These are phyloP conservation scores for Mimosa pudica DNA, from an alignment of 306 rosid species.

Conservation along the genomic window DNA sequence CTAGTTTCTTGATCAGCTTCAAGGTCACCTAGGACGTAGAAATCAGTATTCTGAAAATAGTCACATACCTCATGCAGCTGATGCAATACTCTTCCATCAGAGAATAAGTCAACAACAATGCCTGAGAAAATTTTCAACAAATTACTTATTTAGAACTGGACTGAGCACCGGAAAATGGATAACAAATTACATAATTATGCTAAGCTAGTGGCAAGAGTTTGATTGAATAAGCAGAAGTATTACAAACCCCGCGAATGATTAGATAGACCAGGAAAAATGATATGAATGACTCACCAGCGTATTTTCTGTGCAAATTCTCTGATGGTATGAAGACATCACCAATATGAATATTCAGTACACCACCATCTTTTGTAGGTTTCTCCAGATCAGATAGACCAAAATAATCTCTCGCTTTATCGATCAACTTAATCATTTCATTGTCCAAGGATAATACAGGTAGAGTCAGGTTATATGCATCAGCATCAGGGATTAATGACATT, in stretches of 20 bases:
- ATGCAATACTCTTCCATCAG: conserved; percentile 76
- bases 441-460: conserved; percentile 25
- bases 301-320: conserved; percentile 54
- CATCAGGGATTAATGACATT: conserved; percentile 19
- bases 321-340: conserved; percentile 79
- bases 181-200: conserved; percentile 1
- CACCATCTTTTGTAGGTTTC: conserved; percentile 74
- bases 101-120: conserved; percentile 79
- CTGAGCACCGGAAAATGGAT: conserved; percentile 3
- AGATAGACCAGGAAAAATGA: conserved; percentile 30
- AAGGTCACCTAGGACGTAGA: conserved; percentile 17
- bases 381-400: conserved; percentile 83
- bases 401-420: conserved; percentile 78
- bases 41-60: conserved; percentile 11
- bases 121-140: conserved; percentile 59
- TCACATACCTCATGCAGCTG: conserved; percentile 77
- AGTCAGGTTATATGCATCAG: conserved; percentile 19
- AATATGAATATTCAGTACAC: conserved; percentile 69
- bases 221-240: conserved; percentile 8
- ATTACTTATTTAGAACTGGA: background rate
- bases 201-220: background rate
- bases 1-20: background rate
- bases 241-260: background rate
- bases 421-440: conserved; percentile 57
- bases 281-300: conserved; percentile 74